Percentiles rank a stretch among this genome's conserved stretches.
These are phyloP conservation scores for Epichloe uncinata DNA, from an alignment of 2,329 filamentous ascomycete genomes.

Conservation along the genomic window DNA sequence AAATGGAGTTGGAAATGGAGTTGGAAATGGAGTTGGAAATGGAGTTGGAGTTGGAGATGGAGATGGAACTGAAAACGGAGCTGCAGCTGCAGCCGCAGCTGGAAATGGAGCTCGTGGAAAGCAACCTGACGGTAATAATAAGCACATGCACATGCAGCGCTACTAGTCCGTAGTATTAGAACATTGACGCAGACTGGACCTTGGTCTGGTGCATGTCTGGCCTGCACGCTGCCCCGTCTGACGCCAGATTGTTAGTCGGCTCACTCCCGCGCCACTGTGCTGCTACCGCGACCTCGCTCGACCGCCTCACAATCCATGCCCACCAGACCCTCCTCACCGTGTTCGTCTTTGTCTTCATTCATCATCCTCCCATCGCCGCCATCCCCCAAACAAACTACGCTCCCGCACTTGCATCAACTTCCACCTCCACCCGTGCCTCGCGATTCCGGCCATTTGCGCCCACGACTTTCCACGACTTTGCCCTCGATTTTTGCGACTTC, in stretches of 20 bases:
- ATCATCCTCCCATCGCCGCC: slow-evolving; percentile 1
- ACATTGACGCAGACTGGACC: no score
- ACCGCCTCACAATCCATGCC: slow-evolving; percentile 2
- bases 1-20: no score
- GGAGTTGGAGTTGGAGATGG: no score
- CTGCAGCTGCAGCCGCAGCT: no score
- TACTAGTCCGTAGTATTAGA: no score
- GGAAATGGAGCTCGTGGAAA: no score
- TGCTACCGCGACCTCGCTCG: not conserved
- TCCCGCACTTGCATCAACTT: not conserved
- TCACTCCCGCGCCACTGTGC: slow-evolving; percentile 1
- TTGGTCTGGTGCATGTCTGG: no score
- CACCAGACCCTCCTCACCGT: slow-evolving; percentile 1
- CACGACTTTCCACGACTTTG: not conserved
- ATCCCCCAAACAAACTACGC: not conserved
- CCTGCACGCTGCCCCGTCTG: no score
- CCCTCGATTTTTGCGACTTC: not conserved
- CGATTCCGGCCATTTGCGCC: slow-evolving; percentile 4
- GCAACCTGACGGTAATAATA: no score
- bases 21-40: no score
- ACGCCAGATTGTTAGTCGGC: not conserved
- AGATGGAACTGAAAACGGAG: rapidly evolving
- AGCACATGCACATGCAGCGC: no score
- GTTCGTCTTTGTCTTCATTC: slow-evolving; percentile 3
- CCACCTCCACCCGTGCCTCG: not conserved